phyloP scores from a whole-genome alignment of 768 basidiomycete species.

The Hygrocybe coccinea region DNA sequence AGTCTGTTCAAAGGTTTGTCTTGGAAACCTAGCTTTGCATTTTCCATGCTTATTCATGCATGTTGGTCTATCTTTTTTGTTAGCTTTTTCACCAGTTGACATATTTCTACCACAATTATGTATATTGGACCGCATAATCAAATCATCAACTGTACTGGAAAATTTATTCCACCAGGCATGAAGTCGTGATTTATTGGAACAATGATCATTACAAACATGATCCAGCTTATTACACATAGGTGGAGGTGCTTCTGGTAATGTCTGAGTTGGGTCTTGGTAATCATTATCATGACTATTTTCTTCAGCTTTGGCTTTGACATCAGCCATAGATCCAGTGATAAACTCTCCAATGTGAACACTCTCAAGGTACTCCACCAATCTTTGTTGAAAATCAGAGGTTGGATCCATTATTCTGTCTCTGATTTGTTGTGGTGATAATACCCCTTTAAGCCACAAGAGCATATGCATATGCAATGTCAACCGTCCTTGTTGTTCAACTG shows the following conservation, averaged over 20 bases:
- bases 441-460: constrained; percentile 31
- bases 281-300: not conserved
- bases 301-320: constrained; percentile 10
- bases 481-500: constrained; percentile 34
- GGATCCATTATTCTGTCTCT: constrained; percentile 20
- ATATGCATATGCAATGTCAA: constrained; percentile 36
- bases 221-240: not conserved
- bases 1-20: constrained; percentile 12
- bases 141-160: constrained; percentile 14
- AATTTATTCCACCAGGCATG: not conserved
- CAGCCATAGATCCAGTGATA: constrained; percentile 16
- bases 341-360: constrained; percentile 30
- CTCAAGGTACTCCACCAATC: constrained; percentile 30
- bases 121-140: constrained; percentile 15
- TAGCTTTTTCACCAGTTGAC: not conserved
- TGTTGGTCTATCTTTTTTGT: constrained; percentile 9
- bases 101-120: constrained; percentile 12
- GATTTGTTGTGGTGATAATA: constrained; percentile 31
- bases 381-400: constrained; percentile 21
- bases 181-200: not conserved
- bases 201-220: constrained; percentile 1
- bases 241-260: constrained; percentile 23
- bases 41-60: constrained; percentile 2
- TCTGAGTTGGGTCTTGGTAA: constrained; percentile 21
- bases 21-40: constrained; percentile 25